Evolutionary conservation across 371 early-diverging fungal species (phyloP).

Genomic region (Parasitella parasitica): DNA sequence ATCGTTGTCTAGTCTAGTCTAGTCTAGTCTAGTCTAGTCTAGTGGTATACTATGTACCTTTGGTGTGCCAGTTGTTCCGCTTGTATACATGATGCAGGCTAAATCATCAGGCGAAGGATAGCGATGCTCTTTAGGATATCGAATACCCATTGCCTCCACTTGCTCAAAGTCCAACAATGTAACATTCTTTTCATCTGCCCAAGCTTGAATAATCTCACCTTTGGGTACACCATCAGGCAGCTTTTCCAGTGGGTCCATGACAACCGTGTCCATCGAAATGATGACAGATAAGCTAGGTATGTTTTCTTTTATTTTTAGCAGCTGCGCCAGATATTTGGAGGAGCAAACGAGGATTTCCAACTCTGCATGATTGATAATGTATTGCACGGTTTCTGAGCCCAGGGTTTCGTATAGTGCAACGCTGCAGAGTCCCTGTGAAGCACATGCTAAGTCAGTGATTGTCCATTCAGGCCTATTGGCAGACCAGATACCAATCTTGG

Average conservation of each 20-base stretch:
- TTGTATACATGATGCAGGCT: constrained; percentile 95
- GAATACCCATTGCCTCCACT: constrained; percentile 61
- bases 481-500: constrained; percentile 64
- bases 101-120: constrained; percentile 59
- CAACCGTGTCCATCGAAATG: constrained; percentile 73
- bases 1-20: too few species aligned
- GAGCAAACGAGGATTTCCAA: constrained; percentile 75
- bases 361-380: constrained; percentile 71
- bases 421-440: constrained; percentile 56
- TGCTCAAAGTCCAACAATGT: constrained; percentile 57
- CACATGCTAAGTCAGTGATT: constrained; percentile 69
- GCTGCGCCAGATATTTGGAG: constrained; percentile 59
- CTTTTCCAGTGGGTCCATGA: constrained; percentile 25
- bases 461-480: constrained; percentile 95
- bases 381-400: constrained; percentile 73
- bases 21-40: too few species aligned
- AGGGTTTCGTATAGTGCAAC: constrained; percentile 97
- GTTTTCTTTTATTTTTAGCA: constrained; percentile 52
- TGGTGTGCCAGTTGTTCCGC: constrained; percentile 86
- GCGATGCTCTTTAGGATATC: constrained; percentile 37
- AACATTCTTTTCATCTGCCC: constrained; percentile 54
- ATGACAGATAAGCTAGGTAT: constrained; percentile 68
- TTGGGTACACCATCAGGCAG: constrained; percentile 36
- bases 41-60: constrained; percentile 29
- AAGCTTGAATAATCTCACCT: constrained; percentile 45